Base-by-base conservation (phyloP, 345 rosid genomes). In the Draba incana region DNA sequence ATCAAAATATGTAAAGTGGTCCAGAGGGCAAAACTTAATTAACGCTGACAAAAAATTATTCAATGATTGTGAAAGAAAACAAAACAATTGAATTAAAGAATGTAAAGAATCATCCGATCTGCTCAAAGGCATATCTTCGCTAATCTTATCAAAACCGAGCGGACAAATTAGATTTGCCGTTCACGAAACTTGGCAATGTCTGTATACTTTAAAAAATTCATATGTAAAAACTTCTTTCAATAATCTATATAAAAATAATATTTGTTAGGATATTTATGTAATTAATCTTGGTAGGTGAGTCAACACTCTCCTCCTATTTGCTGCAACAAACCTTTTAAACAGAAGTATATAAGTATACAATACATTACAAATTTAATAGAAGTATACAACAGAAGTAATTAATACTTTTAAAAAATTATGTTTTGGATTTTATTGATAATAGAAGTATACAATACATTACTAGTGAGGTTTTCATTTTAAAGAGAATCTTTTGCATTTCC, bases 231-330 rank as follows among this genome's bases (percentile, higher is more conserved):
- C 33, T 45, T 71, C 23, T 44, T 44, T 2, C n/a, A 55, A 15
- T 46, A 46, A 63, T 48, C 5, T 12, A 46, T 52, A 61, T 27
- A n/a, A 52, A 43, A 46, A 2, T 27, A n/a, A n/a, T 12, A 49
- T 59, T 35, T 60, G 78, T 45, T 74, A 61, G 11, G 38, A 42
- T 46, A 23, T 57, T 6, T 51, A 28, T 74, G 57, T 67, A 53
- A 28, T 39, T 46, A 37, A 37, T 54, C 4, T 45, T 68, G 74
- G 69, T 61, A 61, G 69, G 68, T 67, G 38, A 68, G 78, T 75
- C 78, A 68, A 75, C 73, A 46, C 57, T 16, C 35, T 37, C 28
- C 28, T 68, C 68, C 64, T 37, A 74, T 61, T 74, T 59, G 78
- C 57, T 61, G 72, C 69, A 59, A 28, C 51, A 54, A 66, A 28